Evolutionary conservation across 495 filamentous ascomycete genomes (phyloP), one percentile per base, ranked within the genome.

Genomic region (Gamarada debralockiae): DNA sequence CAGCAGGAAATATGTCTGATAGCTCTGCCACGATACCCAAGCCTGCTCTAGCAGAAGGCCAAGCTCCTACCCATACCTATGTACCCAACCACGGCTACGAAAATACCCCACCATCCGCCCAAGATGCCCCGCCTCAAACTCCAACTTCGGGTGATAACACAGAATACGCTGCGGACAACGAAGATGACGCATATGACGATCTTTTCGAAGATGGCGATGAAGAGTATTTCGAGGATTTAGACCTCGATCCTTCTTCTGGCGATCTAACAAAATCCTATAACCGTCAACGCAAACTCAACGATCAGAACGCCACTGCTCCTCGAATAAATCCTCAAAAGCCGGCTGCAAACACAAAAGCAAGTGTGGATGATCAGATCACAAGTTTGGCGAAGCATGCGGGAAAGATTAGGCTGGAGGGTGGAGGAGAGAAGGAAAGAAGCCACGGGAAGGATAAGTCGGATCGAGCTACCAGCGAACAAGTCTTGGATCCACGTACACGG

Each of bases 201-300:
- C 68, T 79, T 18, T 78, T 80, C 44, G 73, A 76, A 48, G 83
- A 85, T 2, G 73, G 80, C 18, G 71, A 80, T n/a, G 67, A 72
- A 24, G 70, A 75, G 42, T 76, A 80, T 45, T 62, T 82, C 4
- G 79, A 84, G 33, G 73, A 77, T 40, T 79, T 81, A 33, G 79
- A 85, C 5, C 76, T 80, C 47, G 71, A 69, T 20, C 72, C 81
- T 5, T 74, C 78, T 1, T 81, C 87, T 50, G 69, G 74, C 31
- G 88, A 96, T 65, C 79, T 90, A 37, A 89, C 90, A 34, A 95
- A 96, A 69, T 81, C 83, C 22, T 96, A 96, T 73, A 98, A 96
- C 67, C 89, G 92, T 50, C 89, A 93, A 63, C 77, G 82, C 68
- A 82, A 66, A 63, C 72, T 72, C 48, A 75, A 81, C 57, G 65